Base-by-base conservation (phyloP, 148 eudicot species). In the Arbutus unedo region DNA sequence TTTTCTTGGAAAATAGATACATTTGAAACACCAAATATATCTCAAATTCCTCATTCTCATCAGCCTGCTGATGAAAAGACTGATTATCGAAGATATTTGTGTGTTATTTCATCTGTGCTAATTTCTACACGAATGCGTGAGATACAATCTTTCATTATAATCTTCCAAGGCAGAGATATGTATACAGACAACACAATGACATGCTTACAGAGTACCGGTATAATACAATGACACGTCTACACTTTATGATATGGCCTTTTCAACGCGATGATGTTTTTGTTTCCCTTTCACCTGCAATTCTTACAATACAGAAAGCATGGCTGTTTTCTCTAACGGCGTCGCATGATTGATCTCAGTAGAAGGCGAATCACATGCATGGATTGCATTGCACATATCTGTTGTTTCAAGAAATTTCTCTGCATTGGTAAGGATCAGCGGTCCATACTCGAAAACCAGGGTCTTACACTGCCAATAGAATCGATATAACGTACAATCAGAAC, bases 391-490 rank as follows among this genome's bases (percentile, higher is more conserved):
- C 62, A 96, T 78, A 83, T 96, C 98, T 19, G 80, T 81, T 62
- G 80, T 89, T 83, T 94, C 93, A 25, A 96, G 87, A 56, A 90
- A 90, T 74, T 90, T 86, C 85, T 87, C 91, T 2, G 96, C 93
- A 67, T 89, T 87, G 51, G 83, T 48, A 0, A 96, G 87, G 77
- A 96, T 80, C 79, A 93, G 4, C 0, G 99, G 98, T 15, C 91
- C 92, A 54, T 86, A 94, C 73, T 96, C 95, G 74, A 93, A 93
- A 15, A 96, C 96, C 85, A 94, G 38, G 14, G 55, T 81, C 88
- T 96, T 94, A 62, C 99, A 96, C 99, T 96, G 95, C 73, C 71
- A 75, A 74, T 83, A 70, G 21, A 75, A 83, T 55, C 25, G 19
- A 25, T 23, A 54, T 23, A 62, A 66, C 4, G 41, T 2, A 55